Base-by-base conservation (phyloP, 129 eudicot species). In the Flaveria linearis region DNA sequence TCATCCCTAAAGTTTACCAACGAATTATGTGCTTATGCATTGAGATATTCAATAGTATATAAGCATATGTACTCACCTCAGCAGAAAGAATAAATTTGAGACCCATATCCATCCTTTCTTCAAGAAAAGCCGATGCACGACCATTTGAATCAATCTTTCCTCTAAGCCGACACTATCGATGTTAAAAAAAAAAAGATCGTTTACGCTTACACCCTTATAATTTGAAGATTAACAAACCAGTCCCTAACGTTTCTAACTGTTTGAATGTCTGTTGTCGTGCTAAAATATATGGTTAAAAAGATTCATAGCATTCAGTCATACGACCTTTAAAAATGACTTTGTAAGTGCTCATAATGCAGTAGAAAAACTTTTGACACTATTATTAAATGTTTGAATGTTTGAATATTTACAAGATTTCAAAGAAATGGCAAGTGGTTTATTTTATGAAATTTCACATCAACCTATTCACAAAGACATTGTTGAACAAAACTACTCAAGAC, bases 141-240 rank as follows among this genome's bases (percentile, higher is more conserved):
- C 93, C 96, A 75, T 92, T 89, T 53, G 97, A 92, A 51, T 92
- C 97, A 0, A 89, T 78, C 84, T 92, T 92, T 20, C 97, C 97
- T 84, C 97, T 87, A 58, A 92, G 86, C 28, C 93, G 97, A 58
- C 91, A 84, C 97, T 92, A 91, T 69, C 60, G 63, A 22, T n/a
- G 64, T 36, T 36, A 9, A 46, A 23, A 74, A 4, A 36, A 25
- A 74, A 12, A 36, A 25, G 2, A 60, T 25, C n/a, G 41, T 30
- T 64, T 64, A 61, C 68, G 28, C 67, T 25, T 61, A 25, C 39
- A 28, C 8, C 67, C 9, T 14, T 61, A 4, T 61, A 25, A 0
- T 22, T 61, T 9, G 1, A 61, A 3, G 42, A 23, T 25, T 61
- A 12, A 9, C 41, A 11, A 23, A 60, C 67, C 16, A 25, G 10